Evolutionary conservation across 2,329 filamentous ascomycete genomes (phyloP), one percentile per base, ranked within the genome.

Genomic region (Emergomyces africanus): DNA sequence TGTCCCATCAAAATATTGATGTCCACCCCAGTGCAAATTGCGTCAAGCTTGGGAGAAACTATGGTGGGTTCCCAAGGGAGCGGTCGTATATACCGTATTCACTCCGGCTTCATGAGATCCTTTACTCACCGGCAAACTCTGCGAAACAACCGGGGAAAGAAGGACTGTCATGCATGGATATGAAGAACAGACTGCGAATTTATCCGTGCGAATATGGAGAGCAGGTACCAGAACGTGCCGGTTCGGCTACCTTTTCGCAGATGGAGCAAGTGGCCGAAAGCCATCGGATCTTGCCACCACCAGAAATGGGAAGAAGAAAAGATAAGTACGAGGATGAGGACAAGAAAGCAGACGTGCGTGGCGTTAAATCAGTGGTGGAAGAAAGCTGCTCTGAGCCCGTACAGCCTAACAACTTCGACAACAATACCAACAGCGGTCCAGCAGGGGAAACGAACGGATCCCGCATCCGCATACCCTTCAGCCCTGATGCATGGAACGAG

Each of bases 381-480:
- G 30, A 35, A 51, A 10, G 18, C 10, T 4, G 6, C 25, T 10
- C 30, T 35, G 18, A 51, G 28, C 25, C 28, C 18, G 6, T 15
- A 33, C 5, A 20, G 1, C 6, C 18, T 1, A 35, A 35, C 2
- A n/a, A 18, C n/a, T n/a, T n/a, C 6, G 15, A 33, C 6, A 23
- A n/a, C 8, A 42, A 42, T 15, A 15, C 1, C 18, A 20, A 35
- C 18, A 51, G 6, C 18, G 28, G 28, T 6, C 25, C 12, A 8
- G 48, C 3, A 14, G 28, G n/a, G 20, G 48, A 35, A 28, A 18
- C 15, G 51, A 28, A 39, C 15, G 50, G 15, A 15, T 55, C 41
- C 33, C 55, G 50, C 35, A 37, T 58, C 28, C 59, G 59, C 18
- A 33, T 51, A n/a, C 59, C 61, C 20, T 62, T 53, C 42, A 61